Evolutionary conservation across 2,329 filamentous ascomycete genomes (phyloP).

Genomic region (Nemania sp.): DNA sequence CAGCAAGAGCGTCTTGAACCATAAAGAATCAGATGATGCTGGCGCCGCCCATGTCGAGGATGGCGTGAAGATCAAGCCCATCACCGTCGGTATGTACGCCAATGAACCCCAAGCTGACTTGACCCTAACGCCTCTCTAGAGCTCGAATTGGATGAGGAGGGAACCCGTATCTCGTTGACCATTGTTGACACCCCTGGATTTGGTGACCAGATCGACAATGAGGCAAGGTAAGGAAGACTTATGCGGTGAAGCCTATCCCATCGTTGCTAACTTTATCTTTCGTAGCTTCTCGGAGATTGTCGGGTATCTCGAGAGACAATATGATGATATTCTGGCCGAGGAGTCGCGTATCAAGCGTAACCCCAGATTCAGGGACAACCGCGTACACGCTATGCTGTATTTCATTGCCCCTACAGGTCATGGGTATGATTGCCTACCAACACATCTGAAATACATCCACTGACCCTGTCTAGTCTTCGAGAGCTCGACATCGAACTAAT

Average conservation of each 20-base stretch:
- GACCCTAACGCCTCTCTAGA: constrained; percentile 64
- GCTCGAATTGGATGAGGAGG: constrained; percentile 96
- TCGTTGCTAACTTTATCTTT: constrained; percentile 7
- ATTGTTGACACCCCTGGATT: constrained; percentile 99
- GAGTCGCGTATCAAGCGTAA: constrained; percentile 99
- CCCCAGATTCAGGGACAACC: constrained; percentile 98
- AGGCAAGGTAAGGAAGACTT: constrained; percentile 79
- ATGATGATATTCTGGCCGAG: constrained; percentile 98
- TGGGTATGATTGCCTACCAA: constrained; percentile 69
- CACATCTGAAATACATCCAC: constrained; percentile 14
- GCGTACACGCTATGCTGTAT: constrained; percentile 97
- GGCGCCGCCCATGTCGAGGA: constrained; percentile 91
- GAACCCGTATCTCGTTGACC: constrained; percentile 96
- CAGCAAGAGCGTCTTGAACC: constrained; percentile 88
- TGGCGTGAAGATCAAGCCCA: constrained; percentile 97
- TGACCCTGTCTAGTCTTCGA: constrained; percentile 75
- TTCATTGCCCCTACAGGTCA: constrained; percentile 99
- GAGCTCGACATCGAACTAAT: constrained; percentile 99
- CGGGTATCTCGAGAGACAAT: constrained; percentile 98
- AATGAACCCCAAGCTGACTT: constrained; percentile 24
- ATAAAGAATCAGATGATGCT: constrained; percentile 94
- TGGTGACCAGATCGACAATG: constrained; percentile 98
- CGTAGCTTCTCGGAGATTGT: constrained; percentile 95
- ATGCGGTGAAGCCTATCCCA: constrained; percentile 2
- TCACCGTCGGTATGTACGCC: constrained; percentile 85